Percentiles rank a stretch among this genome's conserved stretches.
phyloP scores from a whole-genome alignment of 495 filamentous ascomycete genomes.

The Parachaetomium inaequale region DNA sequence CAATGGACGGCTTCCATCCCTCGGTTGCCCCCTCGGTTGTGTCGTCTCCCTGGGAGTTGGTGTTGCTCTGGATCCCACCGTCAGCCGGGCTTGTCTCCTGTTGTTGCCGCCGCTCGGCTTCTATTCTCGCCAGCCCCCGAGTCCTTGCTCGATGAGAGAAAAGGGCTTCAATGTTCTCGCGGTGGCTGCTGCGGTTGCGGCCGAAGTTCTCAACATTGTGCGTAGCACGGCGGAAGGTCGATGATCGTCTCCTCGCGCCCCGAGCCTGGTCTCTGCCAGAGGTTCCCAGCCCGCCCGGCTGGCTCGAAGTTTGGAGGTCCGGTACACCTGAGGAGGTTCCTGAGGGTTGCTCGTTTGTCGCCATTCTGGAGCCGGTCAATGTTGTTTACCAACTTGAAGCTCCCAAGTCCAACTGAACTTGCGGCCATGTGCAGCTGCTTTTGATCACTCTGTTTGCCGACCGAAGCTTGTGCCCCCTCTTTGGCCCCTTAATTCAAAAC shows the following conservation, averaged over 20 bases:
- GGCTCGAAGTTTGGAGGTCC: not conserved
- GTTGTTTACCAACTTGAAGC: not conserved
- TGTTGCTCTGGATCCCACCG: not conserved
- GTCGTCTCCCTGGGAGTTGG: not conserved
- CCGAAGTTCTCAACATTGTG: conserved; percentile 19
- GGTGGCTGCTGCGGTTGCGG: conserved; percentile 17
- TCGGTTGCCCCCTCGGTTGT: not conserved
- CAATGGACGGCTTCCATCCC: conserved; percentile 27
- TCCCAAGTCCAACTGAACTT: not conserved
- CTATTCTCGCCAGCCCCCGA: conserved; percentile 16
- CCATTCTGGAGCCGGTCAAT: not conserved
- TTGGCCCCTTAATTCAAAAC: not conserved
- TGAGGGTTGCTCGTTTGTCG: not conserved
- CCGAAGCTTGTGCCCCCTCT: not conserved
- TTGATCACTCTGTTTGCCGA: not conserved
- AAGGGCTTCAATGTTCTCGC: not conserved
- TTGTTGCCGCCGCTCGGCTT: not conserved
- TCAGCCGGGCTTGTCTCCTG: not conserved
- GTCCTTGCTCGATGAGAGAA: conserved; percentile 9
- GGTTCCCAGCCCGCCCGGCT: not conserved
- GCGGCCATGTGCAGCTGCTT: not conserved
- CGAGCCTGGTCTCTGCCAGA: not conserved
- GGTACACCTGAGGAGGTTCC: not conserved
- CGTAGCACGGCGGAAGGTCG: not conserved
- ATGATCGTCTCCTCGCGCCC: not conserved